Evolutionary conservation across 2,329 filamentous ascomycete species (phyloP).

Genomic region (Elsinoe necatrix): DNA sequence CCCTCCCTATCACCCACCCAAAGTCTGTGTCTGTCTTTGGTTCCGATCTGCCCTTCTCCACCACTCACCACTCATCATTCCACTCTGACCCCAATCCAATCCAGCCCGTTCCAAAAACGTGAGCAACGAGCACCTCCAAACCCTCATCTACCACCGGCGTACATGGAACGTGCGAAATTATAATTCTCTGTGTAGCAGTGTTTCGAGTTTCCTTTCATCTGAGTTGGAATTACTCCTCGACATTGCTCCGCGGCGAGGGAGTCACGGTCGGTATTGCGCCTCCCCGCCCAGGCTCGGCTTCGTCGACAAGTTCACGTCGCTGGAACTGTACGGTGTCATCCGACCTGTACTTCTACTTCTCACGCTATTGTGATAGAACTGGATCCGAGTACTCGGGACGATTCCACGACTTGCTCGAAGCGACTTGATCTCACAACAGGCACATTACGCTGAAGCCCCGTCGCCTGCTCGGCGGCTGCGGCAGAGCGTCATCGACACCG

Average conservation of each 20-base stretch:
- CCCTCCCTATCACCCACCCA: not conserved
- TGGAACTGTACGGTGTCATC: not conserved
- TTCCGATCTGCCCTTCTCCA: not conserved
- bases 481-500: conserved; percentile 12
- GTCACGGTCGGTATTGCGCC: conserved; percentile 2
- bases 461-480: conserved; percentile 19
- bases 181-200: not conserved
- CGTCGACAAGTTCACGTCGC: not conserved
- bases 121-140: not conserved
- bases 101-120: not conserved
- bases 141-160: not conserved
- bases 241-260: not conserved
- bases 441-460: conserved; percentile 13
- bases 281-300: conserved; percentile 14
- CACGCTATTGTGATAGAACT: not conserved
- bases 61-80: not conserved
- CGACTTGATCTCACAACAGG: not conserved
- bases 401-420: not conserved
- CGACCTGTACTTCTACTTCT: not conserved
- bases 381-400: not conserved
- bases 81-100: not conserved
- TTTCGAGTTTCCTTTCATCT: not conserved
- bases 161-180: not conserved
- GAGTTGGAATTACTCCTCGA: not conserved
- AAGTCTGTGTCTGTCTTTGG: not conserved